A percentile compares a stretch with the other conserved stretches of the same genome.
phyloP scores from a whole-genome alignment of 768 basidiomycete genomes.

The Krasilnikovozyma curviuscula region DNA sequence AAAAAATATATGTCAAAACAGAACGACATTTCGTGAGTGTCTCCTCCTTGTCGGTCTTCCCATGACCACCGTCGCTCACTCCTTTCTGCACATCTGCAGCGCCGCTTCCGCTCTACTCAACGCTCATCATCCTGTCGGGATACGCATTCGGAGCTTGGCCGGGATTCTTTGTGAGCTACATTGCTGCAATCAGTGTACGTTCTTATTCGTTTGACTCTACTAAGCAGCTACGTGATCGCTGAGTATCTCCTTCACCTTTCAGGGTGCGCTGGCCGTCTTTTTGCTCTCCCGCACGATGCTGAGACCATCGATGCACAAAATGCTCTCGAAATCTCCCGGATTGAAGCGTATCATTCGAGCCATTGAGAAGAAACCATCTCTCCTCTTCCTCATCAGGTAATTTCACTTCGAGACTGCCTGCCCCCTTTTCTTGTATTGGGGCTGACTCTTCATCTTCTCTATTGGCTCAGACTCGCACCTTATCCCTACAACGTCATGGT shows the following conservation, averaged over 20 bases:
- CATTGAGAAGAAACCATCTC: constrained; percentile 65
- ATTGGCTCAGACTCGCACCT: too few relatives aligned
- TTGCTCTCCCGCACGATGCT: constrained; percentile 47
- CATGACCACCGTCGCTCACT: constrained; percentile 17
- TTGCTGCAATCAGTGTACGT: constrained; percentile 45
- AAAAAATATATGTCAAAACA: background rate
- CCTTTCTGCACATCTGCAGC: constrained; percentile 32
- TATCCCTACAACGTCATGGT: constrained; percentile 80
- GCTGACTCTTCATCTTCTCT: too few relatives aligned
- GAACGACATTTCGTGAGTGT: background rate
- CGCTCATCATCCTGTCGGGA: constrained; percentile 74
- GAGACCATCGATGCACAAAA: constrained; percentile 43
- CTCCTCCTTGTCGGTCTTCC: background rate
- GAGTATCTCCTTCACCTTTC: background rate
- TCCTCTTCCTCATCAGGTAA: constrained; percentile 84
- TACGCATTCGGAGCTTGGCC: constrained; percentile 71
- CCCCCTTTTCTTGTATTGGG: too few relatives aligned
- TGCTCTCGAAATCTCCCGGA: constrained; percentile 44
- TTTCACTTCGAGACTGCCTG: too few relatives aligned
- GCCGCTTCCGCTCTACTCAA: constrained; percentile 79
- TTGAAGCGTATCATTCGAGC: constrained; percentile 67
- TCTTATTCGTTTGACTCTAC: background rate
- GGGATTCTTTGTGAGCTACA: constrained; percentile 71
- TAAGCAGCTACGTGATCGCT: background rate
- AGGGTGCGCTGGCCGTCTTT: constrained; percentile 68